Conservation (phyloP, 441 rosid genomes). For the Hura crepitans region DNA sequence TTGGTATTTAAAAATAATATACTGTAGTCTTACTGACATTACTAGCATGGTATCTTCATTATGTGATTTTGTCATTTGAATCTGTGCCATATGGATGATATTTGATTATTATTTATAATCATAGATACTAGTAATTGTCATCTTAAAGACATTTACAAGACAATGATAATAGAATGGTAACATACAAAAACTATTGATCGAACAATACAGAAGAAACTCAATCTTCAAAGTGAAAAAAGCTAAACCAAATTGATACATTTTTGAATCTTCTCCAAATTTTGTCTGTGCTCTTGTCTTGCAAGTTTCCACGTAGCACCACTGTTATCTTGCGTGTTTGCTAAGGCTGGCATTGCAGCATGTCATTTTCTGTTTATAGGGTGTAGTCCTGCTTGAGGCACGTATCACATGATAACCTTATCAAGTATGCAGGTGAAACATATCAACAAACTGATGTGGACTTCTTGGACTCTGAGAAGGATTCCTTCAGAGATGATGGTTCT, state of each 20-base stretch:
- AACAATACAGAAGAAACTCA: neutral
- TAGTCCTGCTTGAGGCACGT: slow-evolving; percentile 5
- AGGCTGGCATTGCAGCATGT: slow-evolving; percentile 5
- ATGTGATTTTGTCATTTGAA: neutral
- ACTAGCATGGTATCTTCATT: neutral
- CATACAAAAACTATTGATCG: neutral
- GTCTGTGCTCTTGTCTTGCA: neutral
- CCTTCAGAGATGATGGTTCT: slow-evolving; percentile 94
- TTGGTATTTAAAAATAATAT: neutral
- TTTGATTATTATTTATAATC: neutral
- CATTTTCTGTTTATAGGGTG: slow-evolving; percentile 10
- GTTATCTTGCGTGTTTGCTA: slow-evolving; percentile 15
- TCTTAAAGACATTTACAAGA: neutral
- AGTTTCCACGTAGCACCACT: neutral
- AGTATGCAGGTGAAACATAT: slow-evolving; percentile 76
- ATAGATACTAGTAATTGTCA: neutral
- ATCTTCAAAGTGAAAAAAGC: neutral
- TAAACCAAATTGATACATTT: neutral
- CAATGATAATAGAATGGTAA: neutral
- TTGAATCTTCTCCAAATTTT: neutral
- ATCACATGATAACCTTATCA: slow-evolving; percentile 22
- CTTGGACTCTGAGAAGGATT: slow-evolving; percentile 77
- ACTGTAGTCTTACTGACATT: neutral
- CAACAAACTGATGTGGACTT: slow-evolving; percentile 79
- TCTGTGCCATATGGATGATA: neutral